Evolutionary conservation across 176 grass and related monocot species (phyloP), one percentile per base, ranked within the genome.

Genomic region (Tillandsia leiboldiana): DNA sequence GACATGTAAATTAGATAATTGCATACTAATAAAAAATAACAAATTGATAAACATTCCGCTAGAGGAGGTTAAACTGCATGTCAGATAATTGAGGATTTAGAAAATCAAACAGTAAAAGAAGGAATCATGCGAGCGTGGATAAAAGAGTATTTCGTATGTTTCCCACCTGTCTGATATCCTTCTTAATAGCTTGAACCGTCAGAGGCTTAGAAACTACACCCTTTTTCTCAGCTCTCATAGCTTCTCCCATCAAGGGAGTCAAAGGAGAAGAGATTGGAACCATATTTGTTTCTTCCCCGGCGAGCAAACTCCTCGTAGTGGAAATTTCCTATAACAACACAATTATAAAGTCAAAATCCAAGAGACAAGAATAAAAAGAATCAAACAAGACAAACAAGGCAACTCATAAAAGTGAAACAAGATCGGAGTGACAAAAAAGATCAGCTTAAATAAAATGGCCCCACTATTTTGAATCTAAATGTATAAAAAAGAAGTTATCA

Each of bases 261-360:
- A 96, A 84, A 68, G 88, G 92, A 74, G 92, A 92, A 61, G 92
- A 92, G 23, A 96, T 70, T 4, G 92, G 86, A 63, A 92, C 81
- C 70, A 89, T 87, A 18, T 50, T 76, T 17, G 86, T 72, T 72
- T 87, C 81, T 87, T 91, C 91, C 48, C 50, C 74, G 52, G 86
- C 83, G 49, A 85, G 65, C 57, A 87, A 79, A 14, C 66, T 83
- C 77, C 71, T 84, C 3, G 92, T 87, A 69, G 83, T 83, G 64
- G 78, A 96, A 73, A 92, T 87, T 42, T 81, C 86, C 92, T 96
- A 63, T 17, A 80, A 72, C 14, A 54, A 24, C 33, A 42, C 33
- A 57, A 70, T 0, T 13, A 51, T 22, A 65, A 48, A 49, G 28
- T 49, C 12, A 64, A 0, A 74, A 29, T 33, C 51, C 51, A 70